phyloP scores from a whole-genome alignment of 129 eudicot species.

The Tagetes patula region DNA sequence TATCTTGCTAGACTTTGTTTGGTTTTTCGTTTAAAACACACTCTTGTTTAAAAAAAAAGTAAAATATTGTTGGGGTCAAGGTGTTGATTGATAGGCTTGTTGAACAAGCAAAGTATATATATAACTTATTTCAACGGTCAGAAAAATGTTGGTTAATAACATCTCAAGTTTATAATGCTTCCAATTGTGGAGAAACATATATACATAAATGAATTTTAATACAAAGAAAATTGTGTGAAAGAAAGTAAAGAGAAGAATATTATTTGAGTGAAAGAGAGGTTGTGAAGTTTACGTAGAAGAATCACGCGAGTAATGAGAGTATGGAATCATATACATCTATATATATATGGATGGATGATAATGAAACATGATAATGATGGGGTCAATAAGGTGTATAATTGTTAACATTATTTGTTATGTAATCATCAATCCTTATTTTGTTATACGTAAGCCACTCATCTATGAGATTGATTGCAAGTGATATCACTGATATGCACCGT shows the following conservation, averaged over 20 bases:
- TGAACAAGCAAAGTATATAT: not conserved
- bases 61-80: not conserved
- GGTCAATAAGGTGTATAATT: too few relatives aligned
- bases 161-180: not conserved
- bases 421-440: too few relatives aligned
- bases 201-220: not conserved
- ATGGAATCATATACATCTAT: conserved; percentile 25
- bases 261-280: conserved; percentile 9
- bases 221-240: not conserved
- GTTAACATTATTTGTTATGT: too few relatives aligned
- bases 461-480: too few relatives aligned
- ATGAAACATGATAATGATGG: not conserved
- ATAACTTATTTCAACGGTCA: not conserved
- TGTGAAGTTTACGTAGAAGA: conserved; percentile 14
- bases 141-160: conserved; percentile 1
- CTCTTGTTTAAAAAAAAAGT: too few relatives aligned
- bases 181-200: conserved; percentile 14
- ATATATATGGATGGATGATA: conserved; percentile 4
- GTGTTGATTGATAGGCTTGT: not conserved
- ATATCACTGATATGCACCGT: too few relatives aligned
- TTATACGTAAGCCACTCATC: too few relatives aligned
- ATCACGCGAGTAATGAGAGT: conserved; percentile 24
- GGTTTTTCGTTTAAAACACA: too few relatives aligned
- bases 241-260: not conserved
- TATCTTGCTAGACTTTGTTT: too few relatives aligned